These are phyloP conservation scores for Penicillium oxalicum DNA, from an alignment of 2,329 filamentous ascomycete species.

Conservation along the genomic window DNA sequence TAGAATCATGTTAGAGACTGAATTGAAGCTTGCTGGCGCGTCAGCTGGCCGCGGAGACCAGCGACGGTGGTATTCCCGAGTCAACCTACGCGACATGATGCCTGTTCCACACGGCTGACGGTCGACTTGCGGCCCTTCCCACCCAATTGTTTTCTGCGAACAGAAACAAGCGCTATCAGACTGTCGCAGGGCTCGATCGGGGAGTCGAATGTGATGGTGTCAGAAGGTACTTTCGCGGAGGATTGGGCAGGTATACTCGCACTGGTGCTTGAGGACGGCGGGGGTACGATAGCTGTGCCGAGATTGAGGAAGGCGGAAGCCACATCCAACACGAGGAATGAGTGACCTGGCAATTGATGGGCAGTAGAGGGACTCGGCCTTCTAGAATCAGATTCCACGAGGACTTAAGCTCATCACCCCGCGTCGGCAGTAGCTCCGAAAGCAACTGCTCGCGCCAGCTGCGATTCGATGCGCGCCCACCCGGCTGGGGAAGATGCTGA, in stretches of 20 bases:
- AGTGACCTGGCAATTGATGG: not conserved
- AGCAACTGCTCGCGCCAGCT: conserved; percentile 4
- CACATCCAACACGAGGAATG: conserved; percentile 4
- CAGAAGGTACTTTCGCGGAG: conserved; percentile 9
- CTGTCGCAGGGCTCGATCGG: conserved; percentile 3
- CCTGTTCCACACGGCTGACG: conserved; percentile 6
- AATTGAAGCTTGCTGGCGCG: conserved; percentile 19
- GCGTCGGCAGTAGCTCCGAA: conserved; percentile 6
- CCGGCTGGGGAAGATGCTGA: conserved; percentile 5
- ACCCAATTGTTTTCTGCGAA: not conserved
- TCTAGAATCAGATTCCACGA: not conserved
- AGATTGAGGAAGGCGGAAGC: not conserved
- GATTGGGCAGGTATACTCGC: conserved; percentile 24
- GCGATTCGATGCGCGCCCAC: conserved; percentile 5
- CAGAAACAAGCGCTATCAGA: not conserved
- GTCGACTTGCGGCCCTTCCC: conserved; percentile 12
- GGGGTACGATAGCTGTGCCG: conserved; percentile 23
- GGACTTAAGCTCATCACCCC: conserved; percentile 1
- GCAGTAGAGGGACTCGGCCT: not conserved
- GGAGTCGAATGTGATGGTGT: conserved; percentile 12
- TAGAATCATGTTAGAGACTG: conserved; percentile 11
- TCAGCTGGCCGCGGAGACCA: conserved; percentile 14
- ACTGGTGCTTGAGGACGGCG: conserved; percentile 38
- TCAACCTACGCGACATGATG: conserved; percentile 36
- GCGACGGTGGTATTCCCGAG: conserved; percentile 14